Evolutionary conservation across 305 asterid genomes (phyloP).

Genomic region (Fraxinus xanthoxyloides): DNA sequence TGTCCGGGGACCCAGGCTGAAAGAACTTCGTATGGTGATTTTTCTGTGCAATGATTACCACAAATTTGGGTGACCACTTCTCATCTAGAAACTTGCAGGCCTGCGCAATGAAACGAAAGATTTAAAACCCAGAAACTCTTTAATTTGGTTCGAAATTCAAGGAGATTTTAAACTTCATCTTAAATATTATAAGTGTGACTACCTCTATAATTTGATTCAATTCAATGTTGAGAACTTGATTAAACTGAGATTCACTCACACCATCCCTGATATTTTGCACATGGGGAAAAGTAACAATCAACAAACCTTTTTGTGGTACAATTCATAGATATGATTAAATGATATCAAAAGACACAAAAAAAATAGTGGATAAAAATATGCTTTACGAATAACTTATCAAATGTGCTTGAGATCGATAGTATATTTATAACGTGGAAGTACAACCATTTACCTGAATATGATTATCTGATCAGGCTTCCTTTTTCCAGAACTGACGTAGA

Average conservation of each 20-base stretch:
- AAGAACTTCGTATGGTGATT: constrained; percentile 91
- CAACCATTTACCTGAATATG: constrained; percentile 49
- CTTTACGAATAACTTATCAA: not conserved
- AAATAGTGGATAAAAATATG: not conserved
- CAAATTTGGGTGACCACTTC: constrained; percentile 79
- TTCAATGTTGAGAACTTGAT: constrained; percentile 83
- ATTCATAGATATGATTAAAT: not conserved
- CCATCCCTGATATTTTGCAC: constrained; percentile 64
- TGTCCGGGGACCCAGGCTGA: constrained; percentile 74
- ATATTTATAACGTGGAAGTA: not conserved
- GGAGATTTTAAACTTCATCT: not conserved
- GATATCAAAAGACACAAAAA: not conserved
- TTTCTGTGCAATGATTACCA: constrained; percentile 84
- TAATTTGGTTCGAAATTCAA: not conserved
- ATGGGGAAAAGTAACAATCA: not conserved
- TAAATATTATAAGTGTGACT: no score
- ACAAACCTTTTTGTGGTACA: not conserved
- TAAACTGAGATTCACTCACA: constrained; percentile 95
- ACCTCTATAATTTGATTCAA: constrained; percentile 85
- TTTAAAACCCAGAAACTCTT: not conserved
- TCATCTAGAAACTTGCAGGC: constrained; percentile 85
- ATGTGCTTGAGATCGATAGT: not conserved
- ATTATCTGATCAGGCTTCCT: constrained; percentile 66
- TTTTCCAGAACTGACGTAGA: constrained; percentile 47
- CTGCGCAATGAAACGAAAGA: constrained; percentile 33